Conservation (phyloP, 805 yeast genomes). For the Barnettozyma salicaria region DNA sequence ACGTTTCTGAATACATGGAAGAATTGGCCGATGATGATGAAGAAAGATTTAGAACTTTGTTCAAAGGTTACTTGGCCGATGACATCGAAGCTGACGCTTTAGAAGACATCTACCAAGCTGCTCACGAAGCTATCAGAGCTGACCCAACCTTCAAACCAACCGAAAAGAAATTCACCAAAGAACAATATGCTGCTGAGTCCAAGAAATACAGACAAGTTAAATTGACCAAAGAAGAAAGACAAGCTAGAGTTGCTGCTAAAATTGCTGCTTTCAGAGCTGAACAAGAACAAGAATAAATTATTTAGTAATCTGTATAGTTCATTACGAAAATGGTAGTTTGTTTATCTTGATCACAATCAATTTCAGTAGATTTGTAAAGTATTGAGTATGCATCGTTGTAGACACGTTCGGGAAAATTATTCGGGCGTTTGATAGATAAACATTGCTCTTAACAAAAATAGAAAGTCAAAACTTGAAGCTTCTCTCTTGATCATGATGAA, state of each 20-base stretch:
- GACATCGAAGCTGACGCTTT: conserved; percentile 95
- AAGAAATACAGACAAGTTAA: conserved; percentile 85
- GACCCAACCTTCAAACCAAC: conserved; percentile 90
- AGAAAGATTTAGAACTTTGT: conserved; percentile 95
- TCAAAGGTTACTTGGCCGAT: conserved; percentile 94
- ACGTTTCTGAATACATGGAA: conserved; percentile 99
- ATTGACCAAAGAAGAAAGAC: conserved; percentile 88
- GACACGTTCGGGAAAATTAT: no score
- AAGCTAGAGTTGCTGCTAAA: conserved; percentile 85
- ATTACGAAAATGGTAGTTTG: no score
- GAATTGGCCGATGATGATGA: conserved; percentile 99
- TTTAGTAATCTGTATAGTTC: background rate
- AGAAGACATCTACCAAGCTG: conserved; percentile 92
- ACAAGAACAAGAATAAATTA: conserved; percentile 9
- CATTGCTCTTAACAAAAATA: no score
- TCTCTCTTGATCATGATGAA: conserved; percentile 2
- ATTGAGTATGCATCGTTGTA: no score
- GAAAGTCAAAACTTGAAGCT: no score
- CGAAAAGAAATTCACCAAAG: conserved; percentile 92
- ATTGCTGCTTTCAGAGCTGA: conserved; percentile 77
- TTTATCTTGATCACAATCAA: no score
- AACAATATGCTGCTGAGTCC: conserved; percentile 94
- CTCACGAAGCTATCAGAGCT: conserved; percentile 93
- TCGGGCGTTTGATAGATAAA: no score
- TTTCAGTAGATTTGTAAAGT: no score